Conservation (phyloP, 352 stramenopile genomes). For the Phytophthora foliorum region DNA sequence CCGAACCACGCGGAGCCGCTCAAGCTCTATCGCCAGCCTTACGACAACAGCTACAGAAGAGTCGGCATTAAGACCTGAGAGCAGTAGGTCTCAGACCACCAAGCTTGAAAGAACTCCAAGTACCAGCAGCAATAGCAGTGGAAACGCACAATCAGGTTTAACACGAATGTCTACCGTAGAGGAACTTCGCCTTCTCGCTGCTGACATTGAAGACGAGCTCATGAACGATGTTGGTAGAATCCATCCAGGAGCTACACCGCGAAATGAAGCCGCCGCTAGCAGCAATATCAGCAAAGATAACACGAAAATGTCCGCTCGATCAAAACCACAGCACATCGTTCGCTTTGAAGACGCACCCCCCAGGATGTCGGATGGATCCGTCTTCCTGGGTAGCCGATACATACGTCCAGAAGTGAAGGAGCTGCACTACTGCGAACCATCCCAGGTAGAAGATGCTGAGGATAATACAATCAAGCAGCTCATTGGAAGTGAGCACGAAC, state of each 20-base stretch:
- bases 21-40: constrained; percentile 15
- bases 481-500: constrained; percentile 23
- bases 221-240: constrained; percentile 17
- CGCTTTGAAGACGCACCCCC: constrained; percentile 39
- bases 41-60: constrained; percentile 6
- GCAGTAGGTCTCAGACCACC: not conserved
- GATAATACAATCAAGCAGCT: constrained; percentile 30
- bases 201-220: constrained; percentile 38
- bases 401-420: constrained; percentile 47
- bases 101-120: constrained; percentile 19
- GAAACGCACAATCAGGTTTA: not conserved
- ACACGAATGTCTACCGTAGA: constrained; percentile 33
- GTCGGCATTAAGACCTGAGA: not conserved
- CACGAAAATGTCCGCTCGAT: not conserved
- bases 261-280: not conserved
- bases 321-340: constrained; percentile 23
- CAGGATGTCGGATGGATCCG: constrained; percentile 40
- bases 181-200: constrained; percentile 29
- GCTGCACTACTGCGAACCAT: constrained; percentile 25
- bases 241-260: not conserved
- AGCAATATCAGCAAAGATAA: not conserved
- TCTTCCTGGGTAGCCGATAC: constrained; percentile 61
- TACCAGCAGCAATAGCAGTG: constrained; percentile 3
- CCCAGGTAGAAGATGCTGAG: constrained; percentile 37
- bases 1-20: not conserved